These are phyloP conservation scores for Acanthamoeba culbertsoni DNA, from an alignment of 208 protist species.

Conservation along the genomic window DNA sequence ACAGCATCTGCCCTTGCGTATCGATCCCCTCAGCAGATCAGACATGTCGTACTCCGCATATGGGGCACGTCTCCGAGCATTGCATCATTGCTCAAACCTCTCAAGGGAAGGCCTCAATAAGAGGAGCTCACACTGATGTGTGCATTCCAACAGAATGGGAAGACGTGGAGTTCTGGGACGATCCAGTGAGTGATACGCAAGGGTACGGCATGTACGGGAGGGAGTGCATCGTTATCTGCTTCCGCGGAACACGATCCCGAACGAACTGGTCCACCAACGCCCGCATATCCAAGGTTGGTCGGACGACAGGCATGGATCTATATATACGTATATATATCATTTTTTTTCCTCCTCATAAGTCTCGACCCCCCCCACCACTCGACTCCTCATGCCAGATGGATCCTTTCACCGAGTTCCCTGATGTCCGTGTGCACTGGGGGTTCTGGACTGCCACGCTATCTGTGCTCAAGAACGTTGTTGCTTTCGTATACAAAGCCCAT, in stretches of 20 bases:
- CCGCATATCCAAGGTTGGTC: background rate
- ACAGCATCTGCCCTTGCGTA: background rate
- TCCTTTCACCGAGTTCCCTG: background rate
- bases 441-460: background rate
- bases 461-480: background rate
- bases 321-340: no score
- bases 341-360: background rate
- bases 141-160: background rate
- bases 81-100: no score
- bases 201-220: slow-evolving; percentile 43
- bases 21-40: background rate
- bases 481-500: background rate
- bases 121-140: background rate
- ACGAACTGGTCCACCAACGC: slow-evolving; percentile 45
- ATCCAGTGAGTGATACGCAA: background rate
- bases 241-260: slow-evolving; percentile 16
- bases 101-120: no score
- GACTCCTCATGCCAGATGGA: no score
- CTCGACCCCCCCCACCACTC: no score
- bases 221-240: slow-evolving; percentile 2
- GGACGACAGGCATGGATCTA: background rate
- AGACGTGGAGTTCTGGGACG: background rate
- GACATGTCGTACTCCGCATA: background rate
- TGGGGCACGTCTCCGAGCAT: background rate
- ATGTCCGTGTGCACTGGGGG: background rate